Percentiles rank a stretch among this genome's conserved stretches.
phyloP scores from a whole-genome alignment of 306 rosid species.

The Purshia tridentata region DNA sequence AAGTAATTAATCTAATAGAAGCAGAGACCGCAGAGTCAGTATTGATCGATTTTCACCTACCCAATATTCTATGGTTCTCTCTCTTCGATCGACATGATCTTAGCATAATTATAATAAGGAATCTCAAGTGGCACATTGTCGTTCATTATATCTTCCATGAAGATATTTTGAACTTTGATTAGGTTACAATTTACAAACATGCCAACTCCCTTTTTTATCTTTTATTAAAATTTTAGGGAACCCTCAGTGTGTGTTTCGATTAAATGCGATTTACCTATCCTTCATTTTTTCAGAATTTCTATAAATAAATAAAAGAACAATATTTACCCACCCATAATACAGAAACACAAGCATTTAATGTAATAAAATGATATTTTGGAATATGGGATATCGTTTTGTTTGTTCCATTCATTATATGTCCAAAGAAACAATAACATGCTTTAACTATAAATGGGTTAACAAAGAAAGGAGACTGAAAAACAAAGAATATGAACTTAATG shows the following conservation, averaged over 20 bases:
- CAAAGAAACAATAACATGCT: no score
- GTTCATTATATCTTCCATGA: constrained; percentile 52
- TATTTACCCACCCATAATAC: no score
- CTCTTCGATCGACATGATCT: constrained; percentile 40
- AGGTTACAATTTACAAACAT: constrained; percentile 29
- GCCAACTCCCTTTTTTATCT: constrained; percentile 13
- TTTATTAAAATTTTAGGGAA: background rate
- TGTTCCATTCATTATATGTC: no score
- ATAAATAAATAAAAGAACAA: no score
- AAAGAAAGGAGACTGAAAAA: no score
- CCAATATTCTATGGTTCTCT: constrained; percentile 50
- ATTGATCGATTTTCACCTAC: constrained; percentile 45
- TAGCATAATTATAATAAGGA: constrained; percentile 34
- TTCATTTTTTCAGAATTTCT: no score
- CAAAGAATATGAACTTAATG: no score
- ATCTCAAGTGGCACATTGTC: constrained; percentile 33
- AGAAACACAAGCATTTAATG: no score
- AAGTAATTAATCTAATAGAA: constrained; percentile 20
- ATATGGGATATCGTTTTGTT: no score
- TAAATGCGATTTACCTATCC: background rate
- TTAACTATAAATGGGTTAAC: no score
- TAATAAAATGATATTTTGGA: no score
- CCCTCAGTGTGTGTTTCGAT: background rate
- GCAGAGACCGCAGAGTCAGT: constrained; percentile 19
- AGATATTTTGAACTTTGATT: constrained; percentile 55